These are phyloP conservation scores for Astragalus glycyphyllos DNA, from an alignment of 306 rosid species.

Conservation along the genomic window DNA sequence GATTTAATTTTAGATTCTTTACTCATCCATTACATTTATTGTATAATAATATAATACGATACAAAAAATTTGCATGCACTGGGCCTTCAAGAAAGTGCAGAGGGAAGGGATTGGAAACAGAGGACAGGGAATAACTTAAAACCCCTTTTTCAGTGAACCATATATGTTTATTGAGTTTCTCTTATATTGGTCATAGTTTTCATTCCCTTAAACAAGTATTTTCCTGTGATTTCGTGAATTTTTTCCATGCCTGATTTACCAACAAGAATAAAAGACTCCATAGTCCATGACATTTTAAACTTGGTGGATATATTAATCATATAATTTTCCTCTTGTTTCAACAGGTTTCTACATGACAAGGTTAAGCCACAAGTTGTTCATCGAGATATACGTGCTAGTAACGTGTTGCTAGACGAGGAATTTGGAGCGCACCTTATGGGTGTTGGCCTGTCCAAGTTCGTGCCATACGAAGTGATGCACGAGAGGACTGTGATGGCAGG, in stretches of 20 bases:
- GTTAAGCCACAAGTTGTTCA: constrained; percentile 98
- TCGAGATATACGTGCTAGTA: constrained; percentile 93
- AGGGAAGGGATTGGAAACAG: neutral
- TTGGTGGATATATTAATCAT: constrained; percentile 15
- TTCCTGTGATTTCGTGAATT: neutral
- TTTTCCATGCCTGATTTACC: constrained; percentile 10
- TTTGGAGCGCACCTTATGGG: constrained; percentile 97
- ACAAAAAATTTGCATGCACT: constrained; percentile 26
- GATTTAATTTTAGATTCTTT: neutral
- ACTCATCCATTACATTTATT: constrained; percentile 3
- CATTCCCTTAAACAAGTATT: constrained; percentile 11
- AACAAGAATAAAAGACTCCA: neutral
- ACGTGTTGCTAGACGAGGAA: constrained; percentile 94
- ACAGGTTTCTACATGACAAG: constrained; percentile 97
- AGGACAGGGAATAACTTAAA: neutral
- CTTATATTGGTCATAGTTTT: constrained; percentile 14
- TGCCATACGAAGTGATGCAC: constrained; percentile 91
- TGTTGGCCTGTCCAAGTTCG: constrained; percentile 91
- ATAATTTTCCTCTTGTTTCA: neutral
- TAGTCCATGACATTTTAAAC: constrained; percentile 28
- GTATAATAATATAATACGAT: neutral
- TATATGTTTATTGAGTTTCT: constrained; percentile 27
- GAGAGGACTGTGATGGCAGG: constrained; percentile 99
- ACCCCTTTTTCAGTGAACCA: neutral
- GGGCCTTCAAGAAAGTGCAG: neutral